A percentile compares a stretch with the other conserved stretches of the same genome.
Conservation (phyloP, 208 protist genomes). For the Leishmania turanica region DNA sequence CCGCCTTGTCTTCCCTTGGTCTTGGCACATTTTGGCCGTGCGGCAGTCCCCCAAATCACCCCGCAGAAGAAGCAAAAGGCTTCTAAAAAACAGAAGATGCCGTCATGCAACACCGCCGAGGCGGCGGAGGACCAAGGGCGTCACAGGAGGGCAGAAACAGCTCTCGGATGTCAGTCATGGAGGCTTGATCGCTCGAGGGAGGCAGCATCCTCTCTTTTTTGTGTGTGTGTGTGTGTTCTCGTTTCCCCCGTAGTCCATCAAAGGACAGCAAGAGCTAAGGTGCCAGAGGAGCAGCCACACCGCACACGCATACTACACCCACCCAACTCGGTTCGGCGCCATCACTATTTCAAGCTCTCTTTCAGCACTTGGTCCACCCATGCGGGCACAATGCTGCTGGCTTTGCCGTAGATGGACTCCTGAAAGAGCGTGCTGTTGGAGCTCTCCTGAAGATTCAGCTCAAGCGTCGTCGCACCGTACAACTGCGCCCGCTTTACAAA, state of each 20-base stretch:
- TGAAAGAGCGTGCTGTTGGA: slow-evolving; percentile 53
- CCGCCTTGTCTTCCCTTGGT: background rate
- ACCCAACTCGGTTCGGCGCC: background rate
- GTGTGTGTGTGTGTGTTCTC: too few relatives aligned
- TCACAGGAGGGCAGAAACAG: background rate
- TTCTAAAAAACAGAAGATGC: background rate
- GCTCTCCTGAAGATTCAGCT: slow-evolving; percentile 62
- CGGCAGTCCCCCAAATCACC: background rate
- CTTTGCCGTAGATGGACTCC: slow-evolving; percentile 48
- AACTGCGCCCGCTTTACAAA: slow-evolving; percentile 41
- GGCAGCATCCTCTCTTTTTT: background rate
- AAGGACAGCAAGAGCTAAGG: background rate
- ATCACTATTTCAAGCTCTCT: background rate
- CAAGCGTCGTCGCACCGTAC: slow-evolving; percentile 48
- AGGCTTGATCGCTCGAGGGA: background rate
- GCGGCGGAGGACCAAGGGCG: background rate
- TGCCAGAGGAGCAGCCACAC: background rate
- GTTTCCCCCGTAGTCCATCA: background rate
- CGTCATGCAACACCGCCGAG: background rate
- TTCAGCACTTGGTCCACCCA: slow-evolving; percentile 62
- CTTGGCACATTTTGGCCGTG: background rate
- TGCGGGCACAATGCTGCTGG: slow-evolving; percentile 47
- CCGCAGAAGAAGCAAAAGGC: background rate
- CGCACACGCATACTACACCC: background rate
- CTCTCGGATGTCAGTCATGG: background rate